Evolutionary conservation across 345 rosid genomes (phyloP).

Genomic region (Citrus inodora): DNA sequence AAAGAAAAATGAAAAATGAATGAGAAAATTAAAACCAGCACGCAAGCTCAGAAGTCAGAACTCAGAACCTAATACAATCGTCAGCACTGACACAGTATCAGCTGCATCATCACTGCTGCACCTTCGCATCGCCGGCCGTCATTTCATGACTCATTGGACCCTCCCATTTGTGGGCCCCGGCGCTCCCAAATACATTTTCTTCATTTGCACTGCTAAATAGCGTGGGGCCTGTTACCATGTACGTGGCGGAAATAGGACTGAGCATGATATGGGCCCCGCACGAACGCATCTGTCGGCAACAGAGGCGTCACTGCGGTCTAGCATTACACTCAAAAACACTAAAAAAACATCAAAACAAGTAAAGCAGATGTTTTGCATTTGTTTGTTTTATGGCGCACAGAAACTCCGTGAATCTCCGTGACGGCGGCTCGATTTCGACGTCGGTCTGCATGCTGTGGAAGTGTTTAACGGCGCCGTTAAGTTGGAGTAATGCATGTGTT

Average conservation of each 20-base stretch:
- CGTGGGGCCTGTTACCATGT: background rate
- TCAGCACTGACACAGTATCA: constrained; percentile 18
- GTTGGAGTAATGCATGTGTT: background rate
- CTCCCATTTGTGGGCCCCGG: background rate
- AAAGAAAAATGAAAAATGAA: background rate
- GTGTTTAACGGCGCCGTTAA: constrained; percentile 9
- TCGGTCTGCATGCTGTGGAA: background rate
- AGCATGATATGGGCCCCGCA: background rate
- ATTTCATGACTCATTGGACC: constrained; percentile 26
- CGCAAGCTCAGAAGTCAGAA: constrained; percentile 8
- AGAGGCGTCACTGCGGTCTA: constrained; percentile 29
- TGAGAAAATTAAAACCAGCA: background rate
- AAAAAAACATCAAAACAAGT: background rate
- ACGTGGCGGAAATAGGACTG: background rate
- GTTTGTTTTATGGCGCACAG: constrained; percentile 6
- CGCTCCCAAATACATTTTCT: too few relatives aligned
- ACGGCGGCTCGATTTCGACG: constrained; percentile 6
- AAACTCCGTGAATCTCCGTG: background rate
- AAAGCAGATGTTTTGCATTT: background rate
- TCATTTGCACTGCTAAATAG: background rate
- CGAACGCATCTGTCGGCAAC: constrained; percentile 34
- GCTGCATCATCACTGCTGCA: constrained; percentile 2
- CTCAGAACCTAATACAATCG: constrained; percentile 14
- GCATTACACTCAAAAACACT: background rate
- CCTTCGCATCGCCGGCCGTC: constrained; percentile 23